Evolutionary conservation across 306 rosid species (phyloP).

Genomic region (Castanospermum australe): DNA sequence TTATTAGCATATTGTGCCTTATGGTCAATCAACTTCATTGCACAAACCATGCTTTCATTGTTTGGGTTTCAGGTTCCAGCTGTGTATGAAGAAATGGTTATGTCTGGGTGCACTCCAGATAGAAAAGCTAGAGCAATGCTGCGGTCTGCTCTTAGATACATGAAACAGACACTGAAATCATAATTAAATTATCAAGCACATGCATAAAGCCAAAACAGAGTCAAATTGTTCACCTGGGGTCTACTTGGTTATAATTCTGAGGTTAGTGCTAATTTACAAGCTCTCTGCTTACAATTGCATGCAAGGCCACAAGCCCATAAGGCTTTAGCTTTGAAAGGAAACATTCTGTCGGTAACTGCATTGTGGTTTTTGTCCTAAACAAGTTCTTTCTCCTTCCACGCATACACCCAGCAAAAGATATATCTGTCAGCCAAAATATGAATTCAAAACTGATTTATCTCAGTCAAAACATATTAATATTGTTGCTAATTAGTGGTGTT

Average conservation of each 20-base stretch:
- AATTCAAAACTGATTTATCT: not conserved
- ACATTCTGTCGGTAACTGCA: not conserved
- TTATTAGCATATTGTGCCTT: conserved; percentile 4
- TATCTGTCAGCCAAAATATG: not conserved
- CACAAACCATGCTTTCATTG: conserved; percentile 16
- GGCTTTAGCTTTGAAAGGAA: conserved; percentile 20
- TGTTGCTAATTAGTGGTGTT: not conserved
- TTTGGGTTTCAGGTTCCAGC: conserved; percentile 80
- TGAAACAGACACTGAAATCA: conserved; percentile 68
- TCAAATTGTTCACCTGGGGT: conserved; percentile 22
- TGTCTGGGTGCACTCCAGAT: conserved; percentile 82
- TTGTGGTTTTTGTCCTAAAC: not conserved
- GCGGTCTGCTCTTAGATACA: conserved; percentile 88
- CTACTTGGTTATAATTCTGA: conserved; percentile 21
- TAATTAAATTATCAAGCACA: conserved; percentile 37
- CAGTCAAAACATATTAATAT: not conserved
- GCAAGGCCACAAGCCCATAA: not conserved
- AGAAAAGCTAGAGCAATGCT: conserved; percentile 91
- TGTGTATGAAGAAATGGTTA: conserved; percentile 92
- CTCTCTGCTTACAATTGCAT: conserved; percentile 20
- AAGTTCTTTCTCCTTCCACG: not conserved
- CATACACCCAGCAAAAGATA: not conserved
- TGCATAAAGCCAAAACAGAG: conserved; percentile 26
- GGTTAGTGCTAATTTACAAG: conserved; percentile 45
- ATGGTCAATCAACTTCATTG: conserved; percentile 8